phyloP scores from a whole-genome alignment of 2,329 filamentous ascomycete genomes.

The Elsinoe fawcettii region DNA sequence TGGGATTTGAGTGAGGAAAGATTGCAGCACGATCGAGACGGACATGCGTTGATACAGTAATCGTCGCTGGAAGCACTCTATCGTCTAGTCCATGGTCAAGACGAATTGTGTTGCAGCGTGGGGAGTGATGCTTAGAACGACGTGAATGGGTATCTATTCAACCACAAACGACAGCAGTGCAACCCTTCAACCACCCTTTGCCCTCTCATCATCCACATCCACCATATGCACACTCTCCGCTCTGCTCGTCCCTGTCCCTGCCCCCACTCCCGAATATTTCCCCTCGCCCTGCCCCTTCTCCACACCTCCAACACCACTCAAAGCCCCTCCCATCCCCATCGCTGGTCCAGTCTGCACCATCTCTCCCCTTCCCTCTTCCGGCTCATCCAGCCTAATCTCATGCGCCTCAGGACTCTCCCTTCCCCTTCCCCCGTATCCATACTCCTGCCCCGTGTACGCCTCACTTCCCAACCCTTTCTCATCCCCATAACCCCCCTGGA shows the following conservation, averaged over 20 bases:
- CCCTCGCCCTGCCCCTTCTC: neutral
- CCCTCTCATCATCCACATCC: constrained; percentile 10
- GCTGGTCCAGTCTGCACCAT: constrained; percentile 23
- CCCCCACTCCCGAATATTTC: neutral
- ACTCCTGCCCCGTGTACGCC: neutral
- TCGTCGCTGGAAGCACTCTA: too few species aligned
- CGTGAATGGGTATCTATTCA: constrained; percentile 4
- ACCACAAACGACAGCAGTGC: neutral
- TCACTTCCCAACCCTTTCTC: neutral
- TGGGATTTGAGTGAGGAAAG: neutral
- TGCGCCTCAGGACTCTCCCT: constrained; percentile 17
- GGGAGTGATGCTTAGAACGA: neutral
- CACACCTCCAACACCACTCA: neutral
- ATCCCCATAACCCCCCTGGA: neutral
- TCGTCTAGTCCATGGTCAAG: too few species aligned
- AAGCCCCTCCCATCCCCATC: neutral
- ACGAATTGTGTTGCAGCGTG: too few species aligned
- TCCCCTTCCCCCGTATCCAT: neutral
- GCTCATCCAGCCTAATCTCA: constrained; percentile 17
- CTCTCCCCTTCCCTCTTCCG: constrained; percentile 17
- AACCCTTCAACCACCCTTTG: neutral
- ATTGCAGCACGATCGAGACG: neutral
- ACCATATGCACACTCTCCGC: constrained; percentile 7
- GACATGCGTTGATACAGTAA: too few species aligned
- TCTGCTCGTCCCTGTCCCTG: neutral